Evolutionary conservation across 345 rosid genomes (phyloP).

Genomic region (Pugionium dolabratum): DNA sequence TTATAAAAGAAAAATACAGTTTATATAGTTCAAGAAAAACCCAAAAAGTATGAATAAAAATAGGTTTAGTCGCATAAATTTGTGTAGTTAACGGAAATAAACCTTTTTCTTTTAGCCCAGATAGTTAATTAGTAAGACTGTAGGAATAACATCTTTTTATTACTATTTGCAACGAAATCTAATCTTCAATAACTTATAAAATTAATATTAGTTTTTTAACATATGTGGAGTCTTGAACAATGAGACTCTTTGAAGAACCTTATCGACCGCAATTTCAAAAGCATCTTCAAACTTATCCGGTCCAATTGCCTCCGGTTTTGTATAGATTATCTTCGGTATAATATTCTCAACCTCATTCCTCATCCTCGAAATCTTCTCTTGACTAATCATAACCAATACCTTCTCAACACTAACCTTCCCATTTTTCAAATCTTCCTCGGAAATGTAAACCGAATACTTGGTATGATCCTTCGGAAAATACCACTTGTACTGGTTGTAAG

Average conservation of each 20-base stretch:
- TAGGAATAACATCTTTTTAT: too few species aligned
- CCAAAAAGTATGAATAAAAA: too few species aligned
- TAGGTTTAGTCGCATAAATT: too few species aligned
- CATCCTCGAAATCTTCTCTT: conserved; percentile 40
- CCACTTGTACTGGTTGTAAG: conserved; percentile 59
- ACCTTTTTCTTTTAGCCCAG: too few species aligned
- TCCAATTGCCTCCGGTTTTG: conserved; percentile 40
- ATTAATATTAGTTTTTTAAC: too few species aligned
- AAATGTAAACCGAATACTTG: conserved; percentile 53
- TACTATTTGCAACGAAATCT: too few species aligned
- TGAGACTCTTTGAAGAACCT: conserved; percentile 44
- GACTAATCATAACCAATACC: conserved; percentile 28
- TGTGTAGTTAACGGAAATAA: too few species aligned
- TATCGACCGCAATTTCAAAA: conserved; percentile 48
- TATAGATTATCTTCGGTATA: conserved; percentile 57
- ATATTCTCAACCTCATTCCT: conserved; percentile 49
- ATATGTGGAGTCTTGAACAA: conserved; percentile 24
- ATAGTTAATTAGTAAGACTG: too few species aligned
- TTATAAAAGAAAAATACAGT: too few species aligned
- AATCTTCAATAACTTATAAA: too few species aligned
- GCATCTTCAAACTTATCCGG: conserved; percentile 47
- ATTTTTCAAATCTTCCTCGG: conserved; percentile 28
- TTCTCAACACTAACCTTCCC: conserved; percentile 35
- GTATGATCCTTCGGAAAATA: conserved; percentile 51
- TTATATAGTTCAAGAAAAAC: too few species aligned